Percentiles rank a stretch among this genome's conserved stretches.
phyloP scores from a whole-genome alignment of 805 yeast species.

The Ogataea polymorpha region DNA sequence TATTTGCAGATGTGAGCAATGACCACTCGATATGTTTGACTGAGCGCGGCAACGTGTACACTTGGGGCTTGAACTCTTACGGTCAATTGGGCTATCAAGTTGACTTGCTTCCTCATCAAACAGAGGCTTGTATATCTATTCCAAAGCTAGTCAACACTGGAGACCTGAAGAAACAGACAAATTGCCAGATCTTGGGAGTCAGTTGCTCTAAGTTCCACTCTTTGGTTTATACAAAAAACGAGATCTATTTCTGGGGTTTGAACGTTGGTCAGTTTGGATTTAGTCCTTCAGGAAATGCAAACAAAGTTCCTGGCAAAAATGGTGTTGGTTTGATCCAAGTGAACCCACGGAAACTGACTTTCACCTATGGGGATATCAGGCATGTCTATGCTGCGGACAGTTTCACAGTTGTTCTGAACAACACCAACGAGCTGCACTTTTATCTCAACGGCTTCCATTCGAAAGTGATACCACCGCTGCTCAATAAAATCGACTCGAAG shows the following conservation, averaged over 20 bases:
- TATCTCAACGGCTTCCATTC: constrained; percentile 56
- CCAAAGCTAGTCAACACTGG: constrained; percentile 44
- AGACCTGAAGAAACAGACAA: constrained; percentile 37
- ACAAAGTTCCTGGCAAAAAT: constrained; percentile 14
- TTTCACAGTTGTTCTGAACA: constrained; percentile 63
- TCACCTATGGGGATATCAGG: constrained; percentile 47
- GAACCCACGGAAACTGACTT: constrained; percentile 30
- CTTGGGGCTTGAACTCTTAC: constrained; percentile 77
- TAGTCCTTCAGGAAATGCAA: constrained; percentile 18
- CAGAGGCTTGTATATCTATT: constrained; percentile 26
- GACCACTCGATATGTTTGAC: constrained; percentile 67
- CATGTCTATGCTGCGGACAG: constrained; percentile 63
- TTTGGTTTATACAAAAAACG: constrained; percentile 49
- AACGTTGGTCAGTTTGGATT: constrained; percentile 82
- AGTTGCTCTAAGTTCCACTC: constrained; percentile 71
- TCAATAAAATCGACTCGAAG: constrained; percentile 35
- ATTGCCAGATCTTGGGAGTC: constrained; percentile 38
- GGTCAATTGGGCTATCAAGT: constrained; percentile 63
- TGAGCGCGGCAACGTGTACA: constrained; percentile 47
- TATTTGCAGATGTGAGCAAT: constrained; percentile 50
- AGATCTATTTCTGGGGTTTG: constrained; percentile 69
- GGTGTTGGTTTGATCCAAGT: constrained; percentile 12
- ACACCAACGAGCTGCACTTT: constrained; percentile 58
- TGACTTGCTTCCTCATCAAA: constrained; percentile 21
- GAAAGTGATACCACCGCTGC: constrained; percentile 38